Base-by-base conservation (phyloP, 192 early-diverging fungal species). In the Oehlia diaphana region DNA sequence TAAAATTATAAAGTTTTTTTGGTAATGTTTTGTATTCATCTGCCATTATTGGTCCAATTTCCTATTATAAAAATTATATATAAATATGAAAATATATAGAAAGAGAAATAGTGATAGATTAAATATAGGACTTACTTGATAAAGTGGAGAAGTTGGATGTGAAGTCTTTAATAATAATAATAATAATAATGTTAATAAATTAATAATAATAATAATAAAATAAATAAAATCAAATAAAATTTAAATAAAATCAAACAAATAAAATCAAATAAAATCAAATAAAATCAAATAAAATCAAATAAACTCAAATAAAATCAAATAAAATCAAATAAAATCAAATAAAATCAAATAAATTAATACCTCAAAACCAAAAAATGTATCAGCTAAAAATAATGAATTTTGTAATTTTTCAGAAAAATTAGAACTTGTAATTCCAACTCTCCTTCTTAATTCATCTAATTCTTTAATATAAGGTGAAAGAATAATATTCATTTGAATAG, bases 1-100 rank as follows among this genome's bases (percentile, higher is more conserved):
- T 39, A 65, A 81, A 86, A 28, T 61, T 12, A 4, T 47, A 21
- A 2, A 73, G 13, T 1, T 10, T 2, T 5, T 28, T 2, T 26
- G 77, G 69, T 9, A 81, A 28, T 21, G 53, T 26, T 49, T 16
- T 42, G 37, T 84, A 81, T 1, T 39, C 16, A 65, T 79, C 62
- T 47, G 76, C 72, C 63, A 86, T 77, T 21, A 86, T 79, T 1
- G 85, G 85, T 0, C 85, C 85, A 72, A 86, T 65, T 64, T 76
- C 74, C 74, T 76, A 31, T 31, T 31, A 31, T 31, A 31, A 31
- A 31, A 31, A 31, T 31, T 31, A 31, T 31, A 31, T 31, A 31
- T 31, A 31, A 31, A 31, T 31, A 31, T 31, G 31, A 31, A 31
- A 1, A 31, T 2, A 31, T 31, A 31, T 31, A 31, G 26, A 26